Base-by-base conservation (phyloP, 2,329 filamentous ascomycete genomes). In the Ophiocordyceps camponoti-floridani region DNA sequence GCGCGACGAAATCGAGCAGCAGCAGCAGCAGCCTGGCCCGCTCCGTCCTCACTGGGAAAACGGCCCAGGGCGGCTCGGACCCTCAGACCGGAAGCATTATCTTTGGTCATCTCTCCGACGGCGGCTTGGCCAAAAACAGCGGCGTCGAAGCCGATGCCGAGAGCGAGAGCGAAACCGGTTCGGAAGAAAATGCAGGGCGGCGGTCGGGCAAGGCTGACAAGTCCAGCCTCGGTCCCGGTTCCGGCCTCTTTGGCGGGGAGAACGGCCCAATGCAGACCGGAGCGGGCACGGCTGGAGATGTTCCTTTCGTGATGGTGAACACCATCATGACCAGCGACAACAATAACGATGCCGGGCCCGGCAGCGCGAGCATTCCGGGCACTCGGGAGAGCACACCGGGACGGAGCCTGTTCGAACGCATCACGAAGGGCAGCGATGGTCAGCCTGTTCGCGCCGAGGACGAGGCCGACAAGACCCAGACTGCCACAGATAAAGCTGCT, bases 41-140 rank as follows among this genome's bases (percentile, higher is more conserved):
- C 26, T 69, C 68, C 1, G 63, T 69, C 11, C 59, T 70, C 47
- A 59, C 62, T 35, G 62, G 58, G 45, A 44, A 60, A 14, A 67
- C 68, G 54, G 53, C 62, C 9, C 48, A 49, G 13, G 52, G 49
- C 41, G 47, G 49, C 14, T 52, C 52, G 43, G 42, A 43, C 9
- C 41, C 56, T 1, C 45, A 56, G 23, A 55, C 51, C 14, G 53
- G 57, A 40, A 52, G 58, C 41, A 77, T 79, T 53, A 76, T 77
- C 43, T 80, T 80, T 53, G 69, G 68, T 23, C 72, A 78, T 50
- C 64, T 79, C 8, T 77, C 74, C 1, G 72, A 75, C 52, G 64
- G 62, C 30, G 73, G 71, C 50, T 72, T 70, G 13, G 62, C 67
- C 38, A 72, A 72, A 56, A 73, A 68, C 43, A 76, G 73, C 49